A percentile compares a stretch with the other conserved stretches of the same genome.
Conservation (phyloP, 1,284 basidiomycete species). For the Ustilago hordei region DNA sequence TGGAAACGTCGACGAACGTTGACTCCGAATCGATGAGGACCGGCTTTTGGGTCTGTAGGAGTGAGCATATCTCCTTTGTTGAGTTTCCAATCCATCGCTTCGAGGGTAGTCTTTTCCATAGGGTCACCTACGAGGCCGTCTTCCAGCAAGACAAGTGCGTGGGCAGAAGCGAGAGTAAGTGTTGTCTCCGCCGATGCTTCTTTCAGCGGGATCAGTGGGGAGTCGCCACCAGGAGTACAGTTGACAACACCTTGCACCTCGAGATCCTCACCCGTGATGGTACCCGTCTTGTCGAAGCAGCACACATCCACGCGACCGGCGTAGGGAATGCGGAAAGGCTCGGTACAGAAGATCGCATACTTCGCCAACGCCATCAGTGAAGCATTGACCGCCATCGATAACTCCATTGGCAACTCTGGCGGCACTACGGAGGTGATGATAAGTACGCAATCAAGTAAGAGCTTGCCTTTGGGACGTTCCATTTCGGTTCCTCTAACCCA, state of each 20-base stretch:
- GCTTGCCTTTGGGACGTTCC: slow-evolving; percentile 68
- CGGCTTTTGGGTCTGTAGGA: slow-evolving; percentile 49
- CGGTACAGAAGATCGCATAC: slow-evolving; percentile 72
- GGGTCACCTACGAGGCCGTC: slow-evolving; percentile 94
- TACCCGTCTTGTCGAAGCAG: slow-evolving; percentile 70
- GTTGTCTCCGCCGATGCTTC: slow-evolving; percentile 83
- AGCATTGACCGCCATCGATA: slow-evolving; percentile 69
- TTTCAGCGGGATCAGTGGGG: slow-evolving; percentile 79
- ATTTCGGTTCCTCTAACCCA: slow-evolving; percentile 66
- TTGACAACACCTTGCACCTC: slow-evolving; percentile 67
- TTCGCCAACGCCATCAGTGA: slow-evolving; percentile 85
- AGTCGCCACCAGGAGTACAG: slow-evolving; percentile 47
- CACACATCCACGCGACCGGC: slow-evolving; percentile 69
- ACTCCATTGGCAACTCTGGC: slow-evolving; percentile 69
- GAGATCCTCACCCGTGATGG: slow-evolving; percentile 68
- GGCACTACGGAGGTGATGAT: slow-evolving; percentile 70
- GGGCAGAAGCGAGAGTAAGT: slow-evolving; percentile 89
- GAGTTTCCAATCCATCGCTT: slow-evolving; percentile 90
- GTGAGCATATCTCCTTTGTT: slow-evolving; percentile 74
- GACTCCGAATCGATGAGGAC: slow-evolving; percentile 49
- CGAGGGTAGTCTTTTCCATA: slow-evolving; percentile 97
- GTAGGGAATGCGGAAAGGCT: slow-evolving; percentile 69
- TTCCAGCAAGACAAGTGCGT: slow-evolving; percentile 92
- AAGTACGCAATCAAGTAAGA: slow-evolving; percentile 67
- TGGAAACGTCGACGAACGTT: slow-evolving; percentile 67